Evolutionary conservation across 345 rosid species (phyloP).

Genomic region (Viola odorata): DNA sequence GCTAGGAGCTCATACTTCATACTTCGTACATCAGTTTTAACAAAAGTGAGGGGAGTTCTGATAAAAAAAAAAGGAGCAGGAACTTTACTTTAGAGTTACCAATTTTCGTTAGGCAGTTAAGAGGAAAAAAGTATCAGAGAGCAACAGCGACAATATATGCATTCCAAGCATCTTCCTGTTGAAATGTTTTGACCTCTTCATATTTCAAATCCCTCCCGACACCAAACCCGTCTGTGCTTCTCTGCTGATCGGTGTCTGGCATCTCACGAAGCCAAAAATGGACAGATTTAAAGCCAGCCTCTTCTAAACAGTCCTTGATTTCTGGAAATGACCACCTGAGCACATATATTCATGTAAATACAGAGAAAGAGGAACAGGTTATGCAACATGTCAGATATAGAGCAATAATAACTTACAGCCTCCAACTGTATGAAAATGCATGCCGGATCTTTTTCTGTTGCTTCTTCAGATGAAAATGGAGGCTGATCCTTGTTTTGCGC

Average conservation of each 20-base stretch:
- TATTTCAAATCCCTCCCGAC: constrained; percentile 57
- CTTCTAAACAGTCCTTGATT: constrained; percentile 80
- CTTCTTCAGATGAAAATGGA: constrained; percentile 72
- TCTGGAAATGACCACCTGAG: constrained; percentile 87
- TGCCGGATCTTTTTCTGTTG: constrained; percentile 72
- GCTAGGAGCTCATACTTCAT: no score
- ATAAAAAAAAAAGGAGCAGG: no score
- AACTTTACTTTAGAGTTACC: no score
- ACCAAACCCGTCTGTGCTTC: constrained; percentile 65
- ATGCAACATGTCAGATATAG: no score
- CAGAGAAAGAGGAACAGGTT: no score
- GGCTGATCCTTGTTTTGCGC: constrained; percentile 80
- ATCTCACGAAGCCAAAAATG: constrained; percentile 83
- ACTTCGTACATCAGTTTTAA: no score
- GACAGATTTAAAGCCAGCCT: constrained; percentile 73
- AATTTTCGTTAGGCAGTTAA: no score
- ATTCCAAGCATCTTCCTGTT: constrained; percentile 87
- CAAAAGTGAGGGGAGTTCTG: no score
- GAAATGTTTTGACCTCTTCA: constrained; percentile 60
- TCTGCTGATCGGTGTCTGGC: constrained; percentile 61
- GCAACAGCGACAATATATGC: constrained; percentile 72
- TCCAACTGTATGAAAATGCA: constrained; percentile 90
- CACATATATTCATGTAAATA: not conserved
- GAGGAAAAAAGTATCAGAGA: no score
- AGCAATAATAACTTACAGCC: constrained; percentile 51